phyloP scores from a whole-genome alignment of 371 early-diverging fungal genomes.

The Rhizopus microsporus region DNA sequence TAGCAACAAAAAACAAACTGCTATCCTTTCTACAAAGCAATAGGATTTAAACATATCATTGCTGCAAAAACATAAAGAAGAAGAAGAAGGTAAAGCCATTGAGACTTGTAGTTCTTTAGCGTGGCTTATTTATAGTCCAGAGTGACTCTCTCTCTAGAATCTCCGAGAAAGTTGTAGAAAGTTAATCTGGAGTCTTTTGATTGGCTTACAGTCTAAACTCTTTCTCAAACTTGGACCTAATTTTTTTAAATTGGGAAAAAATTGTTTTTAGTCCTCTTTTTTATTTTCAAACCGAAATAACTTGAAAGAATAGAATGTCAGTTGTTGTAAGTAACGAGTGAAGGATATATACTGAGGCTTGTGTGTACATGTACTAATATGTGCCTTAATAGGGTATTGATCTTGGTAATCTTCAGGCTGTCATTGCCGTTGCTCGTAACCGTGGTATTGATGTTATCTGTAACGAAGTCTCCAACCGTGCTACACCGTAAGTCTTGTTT shows the following conservation, averaged over 20 bases:
- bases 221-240: neutral
- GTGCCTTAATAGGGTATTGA: slow-evolving; percentile 77
- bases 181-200: slow-evolving; percentile 1
- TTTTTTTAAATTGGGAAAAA: slow-evolving; percentile 2
- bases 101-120: neutral
- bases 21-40: no score
- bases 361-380: neutral
- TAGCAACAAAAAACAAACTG: no score
- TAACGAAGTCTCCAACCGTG: slow-evolving; percentile 96
- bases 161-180: slow-evolving; percentile 24
- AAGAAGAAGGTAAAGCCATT: no score
- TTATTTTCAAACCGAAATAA: neutral
- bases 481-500: slow-evolving; percentile 81
- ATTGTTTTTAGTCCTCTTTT: neutral
- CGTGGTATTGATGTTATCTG: slow-evolving; percentile 96
- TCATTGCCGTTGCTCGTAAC: slow-evolving; percentile 97
- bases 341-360: neutral
- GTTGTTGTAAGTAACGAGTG: slow-evolving; percentile 44
- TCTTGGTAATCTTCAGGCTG: slow-evolving; percentile 93
- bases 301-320: slow-evolving; percentile 31
- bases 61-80: no score
- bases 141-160: slow-evolving; percentile 13
- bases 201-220: neutral
- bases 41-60: no score
- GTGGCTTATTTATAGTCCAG: neutral